These are phyloP conservation scores for Kodamaea ohmeri DNA, from an alignment of 1,139 yeast species.

Conservation along the genomic window DNA sequence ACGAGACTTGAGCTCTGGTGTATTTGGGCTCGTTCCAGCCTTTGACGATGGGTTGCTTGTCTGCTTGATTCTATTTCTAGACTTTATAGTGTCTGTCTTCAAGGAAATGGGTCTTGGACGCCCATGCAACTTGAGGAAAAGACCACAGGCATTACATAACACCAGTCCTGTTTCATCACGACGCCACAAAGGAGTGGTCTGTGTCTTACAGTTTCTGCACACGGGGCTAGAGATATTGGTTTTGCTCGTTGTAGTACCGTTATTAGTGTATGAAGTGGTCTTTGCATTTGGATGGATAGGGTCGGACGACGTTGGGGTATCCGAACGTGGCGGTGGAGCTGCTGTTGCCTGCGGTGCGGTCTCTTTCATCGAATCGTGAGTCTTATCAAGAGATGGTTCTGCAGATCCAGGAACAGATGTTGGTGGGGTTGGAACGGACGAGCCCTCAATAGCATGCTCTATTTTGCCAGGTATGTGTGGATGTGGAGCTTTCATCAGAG, in stretches of 20 bases:
- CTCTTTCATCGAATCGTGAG: not conserved
- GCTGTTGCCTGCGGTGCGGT: not conserved
- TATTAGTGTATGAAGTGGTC: slow-evolving; percentile 34
- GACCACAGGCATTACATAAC: slow-evolving; percentile 92
- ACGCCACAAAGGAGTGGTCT: slow-evolving; percentile 94
- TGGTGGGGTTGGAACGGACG: slow-evolving; percentile 3
- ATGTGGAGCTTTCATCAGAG: not conserved
- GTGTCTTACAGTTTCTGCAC: slow-evolving; percentile 88
- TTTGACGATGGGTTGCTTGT: slow-evolving; percentile 12
- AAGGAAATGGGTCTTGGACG: slow-evolving; percentile 87
- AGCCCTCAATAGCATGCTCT: not conserved
- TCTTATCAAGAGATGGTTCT: slow-evolving; percentile 2
- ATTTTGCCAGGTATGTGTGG: slow-evolving; percentile 2
- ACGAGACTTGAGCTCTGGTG: slow-evolving; percentile 46
- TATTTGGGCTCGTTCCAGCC: slow-evolving; percentile 32
- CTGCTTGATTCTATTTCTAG: slow-evolving; percentile 73
- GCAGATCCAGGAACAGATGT: slow-evolving; percentile 1
- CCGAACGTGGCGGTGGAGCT: not conserved
- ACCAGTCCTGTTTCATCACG: slow-evolving; percentile 92
- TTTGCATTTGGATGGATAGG: slow-evolving; percentile 21
- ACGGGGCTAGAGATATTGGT: slow-evolving; percentile 61
- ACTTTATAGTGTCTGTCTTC: slow-evolving; percentile 88
- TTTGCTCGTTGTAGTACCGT: slow-evolving; percentile 46
- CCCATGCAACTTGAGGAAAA: slow-evolving; percentile 86
- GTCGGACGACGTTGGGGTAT: slow-evolving; percentile 20